Conservation (phyloP, 169 alveolate species). For the Plasmodium billcollinsi region DNA sequence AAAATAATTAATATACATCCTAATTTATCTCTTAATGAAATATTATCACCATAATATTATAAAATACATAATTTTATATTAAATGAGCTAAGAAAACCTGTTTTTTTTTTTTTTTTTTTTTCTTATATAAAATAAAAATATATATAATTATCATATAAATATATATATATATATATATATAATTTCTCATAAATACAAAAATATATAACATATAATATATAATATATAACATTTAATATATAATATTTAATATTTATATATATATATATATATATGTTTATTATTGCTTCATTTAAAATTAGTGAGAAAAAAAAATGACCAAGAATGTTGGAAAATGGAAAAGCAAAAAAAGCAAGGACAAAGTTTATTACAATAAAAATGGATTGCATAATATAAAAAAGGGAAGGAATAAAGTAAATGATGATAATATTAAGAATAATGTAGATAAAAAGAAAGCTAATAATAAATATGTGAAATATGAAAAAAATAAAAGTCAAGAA, state of each 20-base stretch:
- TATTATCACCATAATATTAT: too few species aligned
- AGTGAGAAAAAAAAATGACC: conserved; percentile 24
- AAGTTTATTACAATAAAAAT: neutral
- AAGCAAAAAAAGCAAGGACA: conserved; percentile 16
- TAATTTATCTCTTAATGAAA: too few species aligned
- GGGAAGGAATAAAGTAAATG: neutral
- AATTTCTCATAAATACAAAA: too few species aligned
- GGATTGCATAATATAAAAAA: neutral
- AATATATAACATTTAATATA: too few species aligned
- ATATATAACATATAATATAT: too few species aligned
- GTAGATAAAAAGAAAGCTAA: conserved; percentile 28
- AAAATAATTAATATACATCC: too few species aligned
- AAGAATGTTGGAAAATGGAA: conserved; percentile 19
- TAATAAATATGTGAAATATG: neutral
- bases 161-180: too few species aligned
- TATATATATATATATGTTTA: neutral
- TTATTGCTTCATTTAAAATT: neutral
- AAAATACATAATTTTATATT: too few species aligned
- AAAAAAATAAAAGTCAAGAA: neutral
- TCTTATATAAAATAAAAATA: too few species aligned
- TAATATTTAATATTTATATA: neutral
- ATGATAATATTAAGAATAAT: neutral
- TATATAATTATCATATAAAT: too few species aligned
- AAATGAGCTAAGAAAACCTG: too few species aligned
- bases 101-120: too few species aligned